Conservation (phyloP, 2,329 filamentous ascomycete species). For the Dothistroma pini region DNA sequence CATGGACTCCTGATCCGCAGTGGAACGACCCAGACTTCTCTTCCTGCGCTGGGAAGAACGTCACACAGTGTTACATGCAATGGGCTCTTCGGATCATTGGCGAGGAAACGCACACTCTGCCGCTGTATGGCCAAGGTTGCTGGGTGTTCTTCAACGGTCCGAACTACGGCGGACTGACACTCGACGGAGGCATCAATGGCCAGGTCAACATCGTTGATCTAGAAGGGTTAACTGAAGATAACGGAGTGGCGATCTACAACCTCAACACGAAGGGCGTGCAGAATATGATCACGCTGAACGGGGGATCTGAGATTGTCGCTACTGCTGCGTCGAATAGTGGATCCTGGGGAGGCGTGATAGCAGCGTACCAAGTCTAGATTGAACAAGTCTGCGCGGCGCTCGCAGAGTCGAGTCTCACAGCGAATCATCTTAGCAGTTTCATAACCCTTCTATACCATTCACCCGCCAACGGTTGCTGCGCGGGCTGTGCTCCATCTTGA, state of each 20-base stretch:
- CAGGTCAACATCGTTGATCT: constrained; percentile 35
- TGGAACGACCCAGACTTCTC: constrained; percentile 33
- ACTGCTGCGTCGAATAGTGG: constrained; percentile 20
- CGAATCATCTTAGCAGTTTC: background rate
- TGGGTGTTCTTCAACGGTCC: constrained; percentile 41
- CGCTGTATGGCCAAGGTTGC: constrained; percentile 39
- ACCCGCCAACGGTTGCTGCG: background rate
- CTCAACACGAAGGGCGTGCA: constrained; percentile 25
- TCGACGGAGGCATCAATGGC: constrained; percentile 35
- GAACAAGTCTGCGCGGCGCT: no score
- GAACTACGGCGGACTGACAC: constrained; percentile 17
- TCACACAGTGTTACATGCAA: constrained; percentile 36
- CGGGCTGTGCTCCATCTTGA: constrained; percentile 11
- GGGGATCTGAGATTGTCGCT: constrained; percentile 16
- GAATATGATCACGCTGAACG: constrained; percentile 24
- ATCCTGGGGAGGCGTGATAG: constrained; percentile 27
- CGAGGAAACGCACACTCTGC: constrained; percentile 33
- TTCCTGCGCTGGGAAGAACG: constrained; percentile 21
- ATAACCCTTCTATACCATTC: background rate
- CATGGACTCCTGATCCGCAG: constrained; percentile 39
- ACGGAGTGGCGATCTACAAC: constrained; percentile 22
- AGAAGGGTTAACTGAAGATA: constrained; percentile 7
- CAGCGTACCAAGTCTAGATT: constrained; percentile 21
- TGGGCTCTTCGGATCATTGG: constrained; percentile 26
- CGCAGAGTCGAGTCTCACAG: background rate